Evolutionary conservation across 345 rosid genomes (phyloP).

Genomic region (Brassica carinata): DNA sequence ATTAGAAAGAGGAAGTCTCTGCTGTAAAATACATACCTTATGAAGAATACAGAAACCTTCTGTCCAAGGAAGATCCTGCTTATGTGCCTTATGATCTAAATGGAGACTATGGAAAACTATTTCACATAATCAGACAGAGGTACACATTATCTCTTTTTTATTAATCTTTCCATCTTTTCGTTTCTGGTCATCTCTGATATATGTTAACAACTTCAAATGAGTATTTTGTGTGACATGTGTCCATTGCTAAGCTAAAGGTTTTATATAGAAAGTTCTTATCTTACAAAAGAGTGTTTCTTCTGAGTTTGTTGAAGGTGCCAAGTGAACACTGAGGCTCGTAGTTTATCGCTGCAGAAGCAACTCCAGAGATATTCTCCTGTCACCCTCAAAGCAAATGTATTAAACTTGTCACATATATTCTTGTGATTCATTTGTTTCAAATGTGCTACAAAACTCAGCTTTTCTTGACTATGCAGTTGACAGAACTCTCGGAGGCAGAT

Average conservation of each 20-base stretch:
- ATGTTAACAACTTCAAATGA: background rate
- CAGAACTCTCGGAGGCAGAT: slow-evolving; percentile 65
- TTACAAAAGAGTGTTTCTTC: slow-evolving; percentile 22
- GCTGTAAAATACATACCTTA: slow-evolving; percentile 74
- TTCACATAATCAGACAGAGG: slow-evolving; percentile 69
- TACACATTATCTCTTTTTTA: slow-evolving; percentile 33
- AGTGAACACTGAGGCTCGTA: slow-evolving; percentile 53
- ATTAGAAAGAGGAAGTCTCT: slow-evolving; percentile 86
- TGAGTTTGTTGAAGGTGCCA: slow-evolving; percentile 61
- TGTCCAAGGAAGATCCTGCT: slow-evolving; percentile 69
- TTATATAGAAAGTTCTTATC: slow-evolving; percentile 8
- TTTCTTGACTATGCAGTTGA: slow-evolving; percentile 55
- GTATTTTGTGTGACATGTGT: background rate
- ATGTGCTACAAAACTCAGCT: background rate
- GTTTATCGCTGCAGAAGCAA: slow-evolving; percentile 67
- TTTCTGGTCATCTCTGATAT: background rate
- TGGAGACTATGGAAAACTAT: slow-evolving; percentile 72
- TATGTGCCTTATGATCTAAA: slow-evolving; percentile 77
- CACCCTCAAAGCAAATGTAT: slow-evolving; percentile 73
- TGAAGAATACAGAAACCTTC: slow-evolving; percentile 60
- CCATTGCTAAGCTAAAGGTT: background rate
- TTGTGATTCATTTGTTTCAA: slow-evolving; percentile 9
- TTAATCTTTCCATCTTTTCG: background rate
- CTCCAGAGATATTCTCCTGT: slow-evolving; percentile 75
- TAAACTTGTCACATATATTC: slow-evolving; percentile 7